These are phyloP conservation scores for Acacia melanoxylon DNA, from an alignment of 306 rosid genomes.

Conservation along the genomic window DNA sequence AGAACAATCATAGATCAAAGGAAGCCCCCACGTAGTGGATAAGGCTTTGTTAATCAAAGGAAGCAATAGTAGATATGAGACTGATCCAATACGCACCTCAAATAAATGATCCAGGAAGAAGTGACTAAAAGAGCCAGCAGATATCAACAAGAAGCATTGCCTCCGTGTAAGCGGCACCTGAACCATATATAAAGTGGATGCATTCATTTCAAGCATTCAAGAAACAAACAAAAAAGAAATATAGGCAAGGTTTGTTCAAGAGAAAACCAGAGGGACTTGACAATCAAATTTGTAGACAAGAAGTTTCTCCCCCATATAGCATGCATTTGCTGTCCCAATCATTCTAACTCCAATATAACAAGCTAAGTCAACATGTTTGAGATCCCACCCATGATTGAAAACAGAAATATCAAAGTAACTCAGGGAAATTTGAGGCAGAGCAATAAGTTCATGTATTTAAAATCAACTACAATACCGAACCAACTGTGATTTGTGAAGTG, in stretches of 20 bases:
- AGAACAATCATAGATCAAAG: not conserved
- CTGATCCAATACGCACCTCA: slow-evolving; percentile 53
- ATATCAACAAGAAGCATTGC: slow-evolving; percentile 72
- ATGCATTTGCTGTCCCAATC: not conserved
- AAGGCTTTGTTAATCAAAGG: not conserved
- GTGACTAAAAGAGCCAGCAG: slow-evolving; percentile 88
- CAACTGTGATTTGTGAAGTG: not conserved
- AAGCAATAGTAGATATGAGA: not conserved
- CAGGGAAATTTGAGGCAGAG: not conserved
- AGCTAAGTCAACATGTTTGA: not conserved
- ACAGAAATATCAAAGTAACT: not conserved
- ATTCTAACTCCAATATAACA: not conserved
- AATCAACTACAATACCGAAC: not conserved
- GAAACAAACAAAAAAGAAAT: not conserved
- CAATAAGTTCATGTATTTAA: not conserved
- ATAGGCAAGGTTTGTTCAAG: not conserved
- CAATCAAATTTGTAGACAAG: not conserved
- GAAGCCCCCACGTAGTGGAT: no score
- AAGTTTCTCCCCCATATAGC: not conserved
- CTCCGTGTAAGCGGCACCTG: slow-evolving; percentile 68
- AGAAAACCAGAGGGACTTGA: not conserved
- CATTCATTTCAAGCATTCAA: not conserved
- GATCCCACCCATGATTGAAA: not conserved
- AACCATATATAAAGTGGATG: not conserved
- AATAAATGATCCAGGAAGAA: slow-evolving; percentile 86